Conservation (phyloP, 768 basidiomycete genomes). For the Leccinum pellstonianum region DNA sequence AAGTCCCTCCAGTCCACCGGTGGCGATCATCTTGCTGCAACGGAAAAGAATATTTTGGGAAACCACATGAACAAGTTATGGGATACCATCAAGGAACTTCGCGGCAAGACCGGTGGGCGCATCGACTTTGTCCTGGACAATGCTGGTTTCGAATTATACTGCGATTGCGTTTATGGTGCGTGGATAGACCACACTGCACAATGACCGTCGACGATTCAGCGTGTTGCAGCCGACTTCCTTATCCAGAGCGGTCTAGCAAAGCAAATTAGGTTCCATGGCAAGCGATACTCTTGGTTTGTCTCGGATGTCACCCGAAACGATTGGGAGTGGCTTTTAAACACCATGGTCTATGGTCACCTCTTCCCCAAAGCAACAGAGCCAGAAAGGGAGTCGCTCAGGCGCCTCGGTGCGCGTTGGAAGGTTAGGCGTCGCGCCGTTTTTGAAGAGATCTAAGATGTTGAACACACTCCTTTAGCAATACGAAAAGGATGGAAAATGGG, state of each 20-base stretch:
- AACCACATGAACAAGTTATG: slow-evolving; percentile 75
- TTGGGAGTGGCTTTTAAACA: slow-evolving; percentile 90
- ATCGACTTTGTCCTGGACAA: slow-evolving; percentile 85
- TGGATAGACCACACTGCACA: not conserved
- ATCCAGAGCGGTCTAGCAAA: slow-evolving; percentile 85
- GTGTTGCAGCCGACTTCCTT: slow-evolving; percentile 78
- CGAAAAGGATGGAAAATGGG: slow-evolving; percentile 89
- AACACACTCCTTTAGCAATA: slow-evolving; percentile 59
- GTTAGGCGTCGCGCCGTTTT: slow-evolving; percentile 33
- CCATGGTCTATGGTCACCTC: slow-evolving; percentile 87
- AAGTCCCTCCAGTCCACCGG: slow-evolving; percentile 95
- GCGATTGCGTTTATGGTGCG: slow-evolving; percentile 82
- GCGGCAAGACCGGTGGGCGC: slow-evolving; percentile 68
- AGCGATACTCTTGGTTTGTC: slow-evolving; percentile 93
- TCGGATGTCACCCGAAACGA: slow-evolving; percentile 92
- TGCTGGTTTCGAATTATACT: slow-evolving; percentile 82
- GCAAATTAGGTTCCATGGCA: slow-evolving; percentile 91
- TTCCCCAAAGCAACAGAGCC: slow-evolving; percentile 81
- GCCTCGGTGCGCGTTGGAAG: slow-evolving; percentile 89
- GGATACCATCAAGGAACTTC: slow-evolving; percentile 69
- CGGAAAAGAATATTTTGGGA: slow-evolving; percentile 94
- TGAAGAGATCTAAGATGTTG: not conserved
- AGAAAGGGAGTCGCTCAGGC: slow-evolving; percentile 77
- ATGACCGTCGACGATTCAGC: slow-evolving; percentile 1
- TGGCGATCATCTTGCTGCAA: slow-evolving; percentile 91